Evolutionary conservation across 371 early-diverging fungal genomes (phyloP).

Genomic region (Mucor plumbeus): DNA sequence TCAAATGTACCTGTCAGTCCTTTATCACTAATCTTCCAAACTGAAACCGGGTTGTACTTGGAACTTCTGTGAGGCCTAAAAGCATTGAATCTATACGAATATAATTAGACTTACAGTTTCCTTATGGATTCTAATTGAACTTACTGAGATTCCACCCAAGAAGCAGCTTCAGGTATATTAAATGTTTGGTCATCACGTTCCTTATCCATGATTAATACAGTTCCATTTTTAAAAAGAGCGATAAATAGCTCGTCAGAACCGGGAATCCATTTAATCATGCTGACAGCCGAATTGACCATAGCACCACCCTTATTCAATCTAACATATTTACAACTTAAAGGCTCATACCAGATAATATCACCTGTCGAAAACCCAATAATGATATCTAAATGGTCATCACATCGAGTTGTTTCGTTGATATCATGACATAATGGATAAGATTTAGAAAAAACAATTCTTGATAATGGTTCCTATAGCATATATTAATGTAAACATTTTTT

Average conservation of each 20-base stretch:
- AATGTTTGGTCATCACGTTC: slow-evolving; percentile 80
- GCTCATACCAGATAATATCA: slow-evolving; percentile 84
- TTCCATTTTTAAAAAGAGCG: slow-evolving; percentile 79
- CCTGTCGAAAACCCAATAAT: slow-evolving; percentile 83
- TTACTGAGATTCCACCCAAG: slow-evolving; percentile 37
- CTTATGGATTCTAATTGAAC: background rate
- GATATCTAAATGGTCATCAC: slow-evolving; percentile 69
- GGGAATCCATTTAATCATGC: slow-evolving; percentile 90
- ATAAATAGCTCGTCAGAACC: slow-evolving; percentile 85
- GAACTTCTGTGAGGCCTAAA: slow-evolving; percentile 54
- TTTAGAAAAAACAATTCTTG: slow-evolving; percentile 78
- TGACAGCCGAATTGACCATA: slow-evolving; percentile 72
- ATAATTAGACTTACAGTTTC: background rate
- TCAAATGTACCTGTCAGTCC: slow-evolving; percentile 66
- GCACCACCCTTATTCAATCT: slow-evolving; percentile 53
- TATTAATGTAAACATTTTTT: background rate
- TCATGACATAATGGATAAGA: slow-evolving; percentile 88
- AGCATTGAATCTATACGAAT: slow-evolving; percentile 53
- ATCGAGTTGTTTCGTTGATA: slow-evolving; percentile 75
- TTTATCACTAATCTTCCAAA: slow-evolving; percentile 73
- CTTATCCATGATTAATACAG: slow-evolving; percentile 84
- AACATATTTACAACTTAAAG: slow-evolving; percentile 69
- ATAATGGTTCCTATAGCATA: slow-evolving; percentile 70
- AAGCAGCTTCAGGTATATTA: slow-evolving; percentile 37
- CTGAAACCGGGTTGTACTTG: slow-evolving; percentile 77